Evolutionary conservation across 2,329 filamentous ascomycete genomes (phyloP).

Genomic region (Clarireedia sp.): DNA sequence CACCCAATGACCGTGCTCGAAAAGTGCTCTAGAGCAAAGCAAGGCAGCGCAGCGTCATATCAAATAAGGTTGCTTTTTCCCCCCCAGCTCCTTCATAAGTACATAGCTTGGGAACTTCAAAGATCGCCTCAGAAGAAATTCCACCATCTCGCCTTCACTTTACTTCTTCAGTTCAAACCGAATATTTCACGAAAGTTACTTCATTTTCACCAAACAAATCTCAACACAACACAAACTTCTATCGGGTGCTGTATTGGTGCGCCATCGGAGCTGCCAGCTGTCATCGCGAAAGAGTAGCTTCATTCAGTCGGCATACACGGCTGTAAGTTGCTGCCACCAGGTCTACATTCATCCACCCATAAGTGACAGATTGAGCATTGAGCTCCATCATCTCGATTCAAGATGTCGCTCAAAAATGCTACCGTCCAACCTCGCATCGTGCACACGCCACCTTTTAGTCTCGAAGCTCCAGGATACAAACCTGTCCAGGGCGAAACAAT

Average conservation of each 20-base stretch:
- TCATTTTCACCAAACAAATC: no score
- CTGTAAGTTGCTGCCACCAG: no score
- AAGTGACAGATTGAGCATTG: not conserved
- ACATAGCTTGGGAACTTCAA: not conserved
- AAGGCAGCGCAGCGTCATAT: constrained; percentile 8
- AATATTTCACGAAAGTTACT: no score
- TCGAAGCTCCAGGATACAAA: constrained; percentile 50
- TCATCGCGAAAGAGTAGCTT: no score
- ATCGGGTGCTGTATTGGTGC: no score
- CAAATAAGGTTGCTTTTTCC: not conserved
- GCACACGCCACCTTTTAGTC: constrained; percentile 48
- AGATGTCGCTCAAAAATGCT: constrained; percentile 25
- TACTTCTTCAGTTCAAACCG: no score
- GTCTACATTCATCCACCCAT: not conserved
- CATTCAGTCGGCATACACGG: no score
- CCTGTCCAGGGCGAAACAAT: constrained; percentile 62
- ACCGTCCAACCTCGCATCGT: constrained; percentile 24
- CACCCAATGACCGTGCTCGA: not conserved
- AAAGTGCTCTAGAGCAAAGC: not conserved
- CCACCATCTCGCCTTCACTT: no score
- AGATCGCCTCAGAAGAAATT: not conserved
- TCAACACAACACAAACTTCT: no score
- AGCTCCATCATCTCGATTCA: not conserved
- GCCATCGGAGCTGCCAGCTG: no score
- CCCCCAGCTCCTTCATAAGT: not conserved